phyloP scores from a whole-genome alignment of 768 basidiomycete genomes.

The Gymnopilus dilepis region DNA sequence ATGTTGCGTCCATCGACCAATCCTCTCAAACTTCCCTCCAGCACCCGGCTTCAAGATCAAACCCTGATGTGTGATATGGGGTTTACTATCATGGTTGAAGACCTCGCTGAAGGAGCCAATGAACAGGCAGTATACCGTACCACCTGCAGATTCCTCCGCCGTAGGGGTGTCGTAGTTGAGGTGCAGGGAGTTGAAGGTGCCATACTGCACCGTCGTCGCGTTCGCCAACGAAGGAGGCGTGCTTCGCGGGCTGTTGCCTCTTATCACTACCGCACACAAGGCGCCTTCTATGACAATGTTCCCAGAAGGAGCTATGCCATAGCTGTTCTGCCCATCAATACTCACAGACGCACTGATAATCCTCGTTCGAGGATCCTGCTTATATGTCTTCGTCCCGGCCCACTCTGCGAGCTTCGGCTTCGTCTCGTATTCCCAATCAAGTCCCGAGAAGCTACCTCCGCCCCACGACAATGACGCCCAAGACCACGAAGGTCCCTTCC shows the following conservation, averaged over 20 bases:
- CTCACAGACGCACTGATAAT: conserved; percentile 12
- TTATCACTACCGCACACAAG: conserved; percentile 10
- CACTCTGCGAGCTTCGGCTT: conserved; percentile 22
- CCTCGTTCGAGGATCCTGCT: conserved; percentile 17
- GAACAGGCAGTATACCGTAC: conserved; percentile 16
- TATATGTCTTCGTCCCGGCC: conserved; percentile 16
- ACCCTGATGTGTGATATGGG: conserved; percentile 13
- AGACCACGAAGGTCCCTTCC: conserved; percentile 19
- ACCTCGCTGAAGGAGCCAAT: conserved; percentile 19
- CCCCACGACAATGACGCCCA: conserved; percentile 22
- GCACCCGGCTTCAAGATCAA: conserved; percentile 13
- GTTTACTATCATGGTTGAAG: conserved; percentile 7
- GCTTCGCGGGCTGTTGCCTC: background rate
- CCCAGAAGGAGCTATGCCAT: conserved; percentile 15
- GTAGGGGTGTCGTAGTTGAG: conserved; percentile 19
- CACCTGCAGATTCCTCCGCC: conserved; percentile 7
- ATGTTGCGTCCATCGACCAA: conserved; percentile 20
- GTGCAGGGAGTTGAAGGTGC: conserved; percentile 19
- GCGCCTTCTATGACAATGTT: conserved; percentile 17
- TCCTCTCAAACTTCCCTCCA: conserved; percentile 13
- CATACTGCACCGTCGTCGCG: conserved; percentile 4
- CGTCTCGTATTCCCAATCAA: conserved; percentile 23
- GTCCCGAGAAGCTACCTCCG: conserved; percentile 9
- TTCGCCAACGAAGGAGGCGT: background rate
- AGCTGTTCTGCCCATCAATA: conserved; percentile 18